Base-by-base conservation (phyloP, 2,329 filamentous ascomycete genomes). In the Colletotrichum sojae region DNA sequence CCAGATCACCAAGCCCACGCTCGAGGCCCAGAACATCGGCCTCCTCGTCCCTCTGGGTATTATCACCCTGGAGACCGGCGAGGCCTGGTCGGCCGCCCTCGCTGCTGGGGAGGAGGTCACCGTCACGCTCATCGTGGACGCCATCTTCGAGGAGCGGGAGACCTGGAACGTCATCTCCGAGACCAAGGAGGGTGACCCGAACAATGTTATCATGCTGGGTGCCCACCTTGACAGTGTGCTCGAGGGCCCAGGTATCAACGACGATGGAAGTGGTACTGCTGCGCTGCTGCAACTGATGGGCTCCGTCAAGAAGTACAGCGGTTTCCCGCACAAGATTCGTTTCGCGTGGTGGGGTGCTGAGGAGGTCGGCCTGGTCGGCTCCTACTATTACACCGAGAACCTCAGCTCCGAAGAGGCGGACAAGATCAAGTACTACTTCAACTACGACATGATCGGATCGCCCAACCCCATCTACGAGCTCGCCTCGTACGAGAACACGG, bases 391-490 rank as follows among this genome's bases (percentile, higher is more conserved):
- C 63, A 79, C 76, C 3, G 70, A 75, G n/a, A 74, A 76, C 3
- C 77, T 84, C 36, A 74, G 76, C 10, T 70, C 77, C 8, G 73
- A 76, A 5, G 80, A 84, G 27, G 77, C 78, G 1, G 81, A 86
- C 69, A 89, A 88, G 78, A 89, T 92, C 73, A 83, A 86, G 4
- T 87, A 92, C 43, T 90, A 91, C 80, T 87, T 92, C 76, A 91
- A 92, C 81, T 91, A 90, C 73, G 90, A 92, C 78, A 92, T 92
- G 91, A 90, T 92, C 66, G 83, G 78, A 5, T 84, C 82, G 6
- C 76, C 77, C 1, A 73, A 75, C 13, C 79, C 83, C 12, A 71
- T 74, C 45, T 84, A 78, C 73, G 64, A 70, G 63, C 22, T 70
- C 2, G 73, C 73, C 51, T 77, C 84, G 3, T 81, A 84, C 61